These are phyloP conservation scores for Cenchrus americanus DNA, from an alignment of 176 grass and related monocot genomes.

Conservation along the genomic window DNA sequence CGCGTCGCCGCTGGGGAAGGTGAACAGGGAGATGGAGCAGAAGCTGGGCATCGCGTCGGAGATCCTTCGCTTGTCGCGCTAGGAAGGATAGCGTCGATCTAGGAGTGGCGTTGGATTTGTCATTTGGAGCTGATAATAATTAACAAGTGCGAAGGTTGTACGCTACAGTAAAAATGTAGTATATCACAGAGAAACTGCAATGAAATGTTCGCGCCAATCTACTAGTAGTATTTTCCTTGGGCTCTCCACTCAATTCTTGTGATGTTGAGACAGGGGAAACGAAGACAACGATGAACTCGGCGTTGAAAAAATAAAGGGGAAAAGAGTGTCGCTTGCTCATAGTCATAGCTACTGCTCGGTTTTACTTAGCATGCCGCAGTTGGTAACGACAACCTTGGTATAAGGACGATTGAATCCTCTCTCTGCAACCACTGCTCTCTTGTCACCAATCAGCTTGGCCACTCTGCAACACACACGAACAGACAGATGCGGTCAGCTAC, in stretches of 20 bases:
- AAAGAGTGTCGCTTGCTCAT: not conserved
- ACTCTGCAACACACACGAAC: constrained; percentile 54
- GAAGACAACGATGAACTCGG: not conserved
- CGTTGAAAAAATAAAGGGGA: not conserved
- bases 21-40: not conserved
- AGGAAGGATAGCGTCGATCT: no score
- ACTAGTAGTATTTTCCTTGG: no score
- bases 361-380: constrained; percentile 53
- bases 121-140: not conserved
- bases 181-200: no score
- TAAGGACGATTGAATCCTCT: constrained; percentile 89
- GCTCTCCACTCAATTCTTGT: not conserved
- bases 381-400: constrained; percentile 77
- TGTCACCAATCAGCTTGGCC: constrained; percentile 95
- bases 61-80: not conserved
- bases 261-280: not conserved
- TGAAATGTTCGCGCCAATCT: no score
- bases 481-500: not conserved
- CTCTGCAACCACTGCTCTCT: constrained; percentile 90
- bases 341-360: not conserved
- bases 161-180: no score
- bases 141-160: no score
- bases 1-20: not conserved
- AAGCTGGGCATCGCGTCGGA: not conserved
- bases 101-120: not conserved